Evolutionary conservation across 176 grass and related monocot genomes (phyloP).

Genomic region (Raddia distichophylla): DNA sequence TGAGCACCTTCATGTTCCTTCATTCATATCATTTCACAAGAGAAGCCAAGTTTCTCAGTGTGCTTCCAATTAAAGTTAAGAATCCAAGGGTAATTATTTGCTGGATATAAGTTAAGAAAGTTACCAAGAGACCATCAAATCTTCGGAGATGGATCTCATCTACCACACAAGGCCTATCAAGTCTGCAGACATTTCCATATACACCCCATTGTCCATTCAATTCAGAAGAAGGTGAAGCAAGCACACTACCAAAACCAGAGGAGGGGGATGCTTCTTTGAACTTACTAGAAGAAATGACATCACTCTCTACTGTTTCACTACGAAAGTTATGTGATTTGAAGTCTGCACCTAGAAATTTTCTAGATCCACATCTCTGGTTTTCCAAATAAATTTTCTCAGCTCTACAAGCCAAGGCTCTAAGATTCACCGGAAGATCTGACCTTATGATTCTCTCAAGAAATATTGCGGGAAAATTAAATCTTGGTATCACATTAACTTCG

Average conservation of each 20-base stretch:
- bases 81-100: slow-evolving; percentile 15
- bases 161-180: slow-evolving; percentile 83
- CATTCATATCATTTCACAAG: slow-evolving; percentile 42
- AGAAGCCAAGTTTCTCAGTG: slow-evolving; percentile 40
- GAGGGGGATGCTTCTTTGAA: slow-evolving; percentile 46
- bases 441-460: slow-evolving; percentile 96
- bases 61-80: slow-evolving; percentile 20
- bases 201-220: slow-evolving; percentile 74
- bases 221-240: slow-evolving; percentile 54
- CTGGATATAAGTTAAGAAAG: slow-evolving; percentile 31
- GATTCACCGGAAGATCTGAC: slow-evolving; percentile 92
- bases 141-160: slow-evolving; percentile 96
- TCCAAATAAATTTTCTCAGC: slow-evolving; percentile 71
- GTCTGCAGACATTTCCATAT: slow-evolving; percentile 88
- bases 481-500: slow-evolving; percentile 89
- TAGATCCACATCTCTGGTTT: slow-evolving; percentile 51
- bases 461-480: slow-evolving; percentile 92
- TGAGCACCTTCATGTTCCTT: slow-evolving; percentile 97
- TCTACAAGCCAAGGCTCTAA: slow-evolving; percentile 74
- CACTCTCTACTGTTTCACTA: slow-evolving; percentile 32
- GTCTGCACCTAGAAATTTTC: slow-evolving; percentile 38
- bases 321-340: slow-evolving; percentile 38
- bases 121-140: slow-evolving; percentile 95
- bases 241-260: slow-evolving; percentile 42
- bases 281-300: slow-evolving; percentile 43